phyloP scores from a whole-genome alignment of 805 yeast genomes.

The Vanderwaltozyma tropicalis region DNA sequence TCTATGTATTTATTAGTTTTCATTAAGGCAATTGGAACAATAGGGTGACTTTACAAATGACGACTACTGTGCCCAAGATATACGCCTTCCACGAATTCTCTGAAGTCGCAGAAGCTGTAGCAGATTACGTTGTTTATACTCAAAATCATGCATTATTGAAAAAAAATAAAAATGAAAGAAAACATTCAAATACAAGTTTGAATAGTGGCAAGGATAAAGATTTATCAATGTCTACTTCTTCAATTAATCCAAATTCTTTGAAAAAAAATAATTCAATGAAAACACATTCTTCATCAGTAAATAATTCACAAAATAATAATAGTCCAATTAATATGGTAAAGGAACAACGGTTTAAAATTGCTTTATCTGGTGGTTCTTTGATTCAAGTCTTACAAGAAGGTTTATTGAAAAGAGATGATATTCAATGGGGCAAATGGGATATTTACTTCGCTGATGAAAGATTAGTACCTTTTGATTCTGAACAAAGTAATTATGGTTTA shows the following conservation, averaged over 20 bases:
- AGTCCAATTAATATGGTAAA: neutral
- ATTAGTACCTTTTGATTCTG: slow-evolving; percentile 74
- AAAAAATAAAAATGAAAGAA: slow-evolving; percentile 13
- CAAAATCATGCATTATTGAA: slow-evolving; percentile 47
- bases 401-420: slow-evolving; percentile 58
- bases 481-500: slow-evolving; percentile 82
- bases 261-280: neutral
- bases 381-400: slow-evolving; percentile 84
- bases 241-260: neutral
- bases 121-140: slow-evolving; percentile 84
- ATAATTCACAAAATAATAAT: neutral
- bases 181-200: slow-evolving; percentile 13
- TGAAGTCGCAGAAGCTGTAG: slow-evolving; percentile 93
- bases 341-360: slow-evolving; percentile 75
- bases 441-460: slow-evolving; percentile 94
- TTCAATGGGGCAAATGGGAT: slow-evolving; percentile 92
- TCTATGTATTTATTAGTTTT: too few relatives aligned
- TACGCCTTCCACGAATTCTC: slow-evolving; percentile 85
- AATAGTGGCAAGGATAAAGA: slow-evolving; percentile 6
- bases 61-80: slow-evolving; percentile 86
- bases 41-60: slow-evolving; percentile 37
- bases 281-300: neutral
- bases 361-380: slow-evolving; percentile 87
- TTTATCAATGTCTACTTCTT: neutral
- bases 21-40: too few relatives aligned